Base-by-base conservation (phyloP, 1,284 basidiomycete species). In the Xerocomus alliaceus region DNA sequence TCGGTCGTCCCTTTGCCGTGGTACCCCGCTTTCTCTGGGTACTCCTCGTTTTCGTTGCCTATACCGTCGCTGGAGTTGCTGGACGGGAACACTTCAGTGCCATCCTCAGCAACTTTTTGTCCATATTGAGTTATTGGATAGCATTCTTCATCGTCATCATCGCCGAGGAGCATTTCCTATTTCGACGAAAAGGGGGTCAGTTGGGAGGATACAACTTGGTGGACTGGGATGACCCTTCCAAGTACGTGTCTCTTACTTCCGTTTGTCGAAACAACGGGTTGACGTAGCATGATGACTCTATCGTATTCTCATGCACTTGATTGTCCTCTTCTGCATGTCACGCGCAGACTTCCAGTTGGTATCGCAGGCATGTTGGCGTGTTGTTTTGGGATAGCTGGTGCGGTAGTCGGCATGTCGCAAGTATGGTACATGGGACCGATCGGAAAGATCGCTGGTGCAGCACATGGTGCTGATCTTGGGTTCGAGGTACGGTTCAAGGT, bases 41-140 rank as follows among this genome's bases (percentile, higher is more conserved):
- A 5, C 64, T 87, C 46, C 60, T 88, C 29, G 79, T 82, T 17
- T 85, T 84, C 65, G 71, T 81, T 20, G 75, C 81, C 49, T 85
- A 87, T 72, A 85, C 88, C 31, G 78, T 87, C 39, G 83, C 87
- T 0, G 85, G 86, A 20, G 83, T 90, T 49, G 85, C 82, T 4
- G 88, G 88, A 3, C 82, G 86, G 45, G 81, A 84, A 60, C 84
- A 86, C 68, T 88, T 90, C 71, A 82, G 82, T 44, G 78, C 77
- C 44, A 86, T 89, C 49, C 78, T 90, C 8, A 78, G 72, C 41
- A 88, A 83, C 69, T 80, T 81, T 73, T 73, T 87, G 34, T 75
- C 81, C 24, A 81, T 90, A 54, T 76, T 89, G 28, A 83, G 84
- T n/a, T 89, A 90, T 74, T 90, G 87, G 87, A 80, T 81, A 0